Percentiles rank a stretch among this genome's conserved stretches.
Evolutionary conservation across 2,329 filamentous ascomycete genomes (phyloP).

Genomic region (Ceratocystis papillata): DNA sequence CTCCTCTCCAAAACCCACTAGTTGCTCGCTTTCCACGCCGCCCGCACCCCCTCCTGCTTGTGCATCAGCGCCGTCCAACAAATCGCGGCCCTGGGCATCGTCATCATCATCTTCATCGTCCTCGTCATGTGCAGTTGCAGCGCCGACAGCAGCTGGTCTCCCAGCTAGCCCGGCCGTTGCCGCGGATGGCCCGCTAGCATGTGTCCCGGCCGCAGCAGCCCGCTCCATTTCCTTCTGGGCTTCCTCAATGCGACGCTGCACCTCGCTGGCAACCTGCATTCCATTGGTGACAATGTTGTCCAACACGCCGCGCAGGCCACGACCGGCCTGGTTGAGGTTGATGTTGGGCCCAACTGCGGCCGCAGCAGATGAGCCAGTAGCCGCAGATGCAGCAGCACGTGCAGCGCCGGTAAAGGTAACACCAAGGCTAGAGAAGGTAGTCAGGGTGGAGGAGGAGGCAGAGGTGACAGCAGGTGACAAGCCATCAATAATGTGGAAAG

Average conservation of each 20-base stretch:
- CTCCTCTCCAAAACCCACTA: constrained; percentile 16
- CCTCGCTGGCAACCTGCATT: constrained; percentile 89
- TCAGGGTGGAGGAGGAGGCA: constrained; percentile 52
- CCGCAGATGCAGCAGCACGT: constrained; percentile 29
- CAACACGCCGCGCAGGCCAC: constrained; percentile 79
- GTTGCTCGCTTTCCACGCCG: constrained; percentile 17
- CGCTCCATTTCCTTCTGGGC: constrained; percentile 84
- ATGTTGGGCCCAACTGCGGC: constrained; percentile 29
- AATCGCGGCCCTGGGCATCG: constrained; percentile 55
- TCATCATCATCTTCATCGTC: constrained; percentile 44
- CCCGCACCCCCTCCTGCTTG: constrained; percentile 42
- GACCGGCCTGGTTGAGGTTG: constrained; percentile 41
- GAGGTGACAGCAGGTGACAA: constrained; percentile 32
- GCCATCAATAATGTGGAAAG: constrained; percentile 74
- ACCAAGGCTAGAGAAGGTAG: constrained; percentile 69
- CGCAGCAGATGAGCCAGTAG: constrained; percentile 11
- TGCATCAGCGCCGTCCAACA: constrained; percentile 64
- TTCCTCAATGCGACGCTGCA: constrained; percentile 86
- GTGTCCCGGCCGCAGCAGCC: constrained; percentile 50
- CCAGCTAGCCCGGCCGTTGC: background rate
- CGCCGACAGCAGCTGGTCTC: background rate
- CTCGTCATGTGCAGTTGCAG: constrained; percentile 44
- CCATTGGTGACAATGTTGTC: constrained; percentile 97
- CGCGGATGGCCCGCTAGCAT: constrained; percentile 51
- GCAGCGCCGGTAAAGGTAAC: constrained; percentile 33